phyloP scores from a whole-genome alignment of 176 grass and related monocot genomes.

The Luzula sylvatica region DNA sequence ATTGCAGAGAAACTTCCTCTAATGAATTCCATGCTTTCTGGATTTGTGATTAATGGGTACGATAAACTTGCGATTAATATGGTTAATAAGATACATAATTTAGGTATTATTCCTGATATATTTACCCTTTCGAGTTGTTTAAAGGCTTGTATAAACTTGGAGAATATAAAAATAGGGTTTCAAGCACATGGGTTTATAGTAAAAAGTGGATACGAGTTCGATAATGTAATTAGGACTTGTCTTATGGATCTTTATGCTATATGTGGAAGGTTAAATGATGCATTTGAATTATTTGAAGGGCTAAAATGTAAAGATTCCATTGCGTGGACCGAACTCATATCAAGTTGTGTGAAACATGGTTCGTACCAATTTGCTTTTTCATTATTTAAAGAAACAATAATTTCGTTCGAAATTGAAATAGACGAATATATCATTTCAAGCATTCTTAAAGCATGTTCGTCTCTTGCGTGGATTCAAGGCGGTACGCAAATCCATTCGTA shows the following conservation, averaged over 20 bases:
- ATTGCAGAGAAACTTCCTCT: slow-evolving; percentile 11
- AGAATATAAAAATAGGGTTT: slow-evolving; percentile 15
- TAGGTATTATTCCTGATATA: slow-evolving; percentile 15
- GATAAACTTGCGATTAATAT: slow-evolving; percentile 7
- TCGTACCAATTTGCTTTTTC: slow-evolving; percentile 19
- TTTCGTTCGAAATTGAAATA: background rate
- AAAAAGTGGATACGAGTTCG: slow-evolving; percentile 4
- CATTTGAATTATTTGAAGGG: slow-evolving; percentile 17
- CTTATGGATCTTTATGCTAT: slow-evolving; percentile 29
- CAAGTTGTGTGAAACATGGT: slow-evolving; percentile 20
- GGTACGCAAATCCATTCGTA: slow-evolving; percentile 24
- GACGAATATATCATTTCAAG: slow-evolving; percentile 21
- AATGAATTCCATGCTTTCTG: slow-evolving; percentile 31
- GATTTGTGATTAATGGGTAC: slow-evolving; percentile 19
- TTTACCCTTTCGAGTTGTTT: slow-evolving; percentile 25
- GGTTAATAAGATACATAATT: slow-evolving; percentile 8
- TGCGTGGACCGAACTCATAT: slow-evolving; percentile 23
- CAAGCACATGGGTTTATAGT: slow-evolving; percentile 14
- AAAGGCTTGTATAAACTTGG: slow-evolving; percentile 20
- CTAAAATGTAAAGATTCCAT: slow-evolving; percentile 23
- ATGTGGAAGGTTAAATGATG: slow-evolving; percentile 22
- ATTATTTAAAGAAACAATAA: slow-evolving; percentile 18
- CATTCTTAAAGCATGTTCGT: slow-evolving; percentile 31
- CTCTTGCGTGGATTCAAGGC: slow-evolving; percentile 20
- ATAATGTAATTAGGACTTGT: slow-evolving; percentile 23